Evolutionary conservation across 768 basidiomycete species (phyloP), one percentile per base, ranked within the genome.

Genomic region (Hygrocybe coccinea): DNA sequence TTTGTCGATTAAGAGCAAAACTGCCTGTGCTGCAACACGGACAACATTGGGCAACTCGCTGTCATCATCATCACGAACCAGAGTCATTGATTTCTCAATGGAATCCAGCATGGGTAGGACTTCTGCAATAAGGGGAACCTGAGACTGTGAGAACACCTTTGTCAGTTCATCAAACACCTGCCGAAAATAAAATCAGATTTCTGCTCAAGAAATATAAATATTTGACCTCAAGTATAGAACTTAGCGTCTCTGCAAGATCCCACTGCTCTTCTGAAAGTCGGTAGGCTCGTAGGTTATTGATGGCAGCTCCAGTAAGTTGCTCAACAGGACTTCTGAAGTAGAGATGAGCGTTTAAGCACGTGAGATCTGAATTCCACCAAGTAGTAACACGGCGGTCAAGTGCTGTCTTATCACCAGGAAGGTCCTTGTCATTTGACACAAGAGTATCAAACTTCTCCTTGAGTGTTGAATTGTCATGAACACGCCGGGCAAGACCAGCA

Each of bases 401-500:
- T 1, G 60, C 45, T 2, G 24, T 21, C 54, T 65, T 56, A 10
- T 61, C 50, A 12, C 52, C 57, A 1, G 53, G 12, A 7, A 52
- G 50, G 3, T 59, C 52, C 36, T 46, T 34, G 48, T 65, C 55
- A 15, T 50, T 37, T 22, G 35, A 1, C 5, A 70, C 60, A 11
- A 70, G 56, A 6, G 54, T 47, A 6, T 64, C 54, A 56, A 71
- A 71, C 24, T 61, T 61, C 22, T 65, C 65, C 8, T 61, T 61
- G 6, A 70, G 53, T 10, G 59, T 59, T 17, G 56, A 10, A 12
- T 50, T 52, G 47, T 71, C 65, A 58, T 70, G 65, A 10, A 70
- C 58, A 22, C 59, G 51, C 8, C 56, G 54, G 10, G 69, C 65
- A 12, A 71, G 58, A 1, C 67, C 64, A 29, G 68, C 19, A 34